Evolutionary conservation across 768 basidiomycete genomes (phyloP), one percentile per base, ranked within the genome.

Genomic region (Pisolithus microcarpus): DNA sequence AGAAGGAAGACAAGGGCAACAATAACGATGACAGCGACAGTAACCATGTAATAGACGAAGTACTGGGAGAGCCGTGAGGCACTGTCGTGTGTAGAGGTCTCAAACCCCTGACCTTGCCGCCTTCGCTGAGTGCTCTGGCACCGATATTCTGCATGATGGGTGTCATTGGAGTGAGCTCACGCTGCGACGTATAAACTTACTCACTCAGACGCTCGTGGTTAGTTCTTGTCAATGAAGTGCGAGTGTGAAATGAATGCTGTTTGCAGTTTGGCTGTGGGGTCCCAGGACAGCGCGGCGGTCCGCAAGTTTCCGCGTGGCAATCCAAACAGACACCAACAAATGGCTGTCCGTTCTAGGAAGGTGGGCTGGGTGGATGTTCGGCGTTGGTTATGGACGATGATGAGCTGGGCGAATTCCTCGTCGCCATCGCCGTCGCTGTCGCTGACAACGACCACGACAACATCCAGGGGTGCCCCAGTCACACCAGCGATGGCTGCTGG

Each of bases 321-420:
- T 3, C 43, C 56, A 57, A 58, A 61, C 21, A 57, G 15, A 24
- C 21, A 40, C 39, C 39, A 40, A 40, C 39, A 40, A 34, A 10
- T n/a, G 45, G 50, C 52, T 36, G 51, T 21, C 36, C 4, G 24
- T 21, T 23, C n/a, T 9, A 13, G 23, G 19, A 7, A 59, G 44
- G 45, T 28, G 24, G 48, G 31, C 21, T 52, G 36, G 38, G 31
- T 36, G 28, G 30, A 48, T 18, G 43, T 57, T 23, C 61, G 31
- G 34, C 11, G 15, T 23, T 13, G 61, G 55, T 52, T 42, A 65
- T 63, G 64, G 62, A 61, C 51, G 53, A 67, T 66, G 67, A 63
- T 66, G 67, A 63, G 63, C 54, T 57, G 56, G 56, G 54, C 49
- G 50, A 54, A 37, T 46, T 64, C 67, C 53, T 62, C 67, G 54